Evolutionary conservation across 768 basidiomycete species (phyloP), one percentile per base, ranked within the genome.

Genomic region (Lactarius psammicola): DNA sequence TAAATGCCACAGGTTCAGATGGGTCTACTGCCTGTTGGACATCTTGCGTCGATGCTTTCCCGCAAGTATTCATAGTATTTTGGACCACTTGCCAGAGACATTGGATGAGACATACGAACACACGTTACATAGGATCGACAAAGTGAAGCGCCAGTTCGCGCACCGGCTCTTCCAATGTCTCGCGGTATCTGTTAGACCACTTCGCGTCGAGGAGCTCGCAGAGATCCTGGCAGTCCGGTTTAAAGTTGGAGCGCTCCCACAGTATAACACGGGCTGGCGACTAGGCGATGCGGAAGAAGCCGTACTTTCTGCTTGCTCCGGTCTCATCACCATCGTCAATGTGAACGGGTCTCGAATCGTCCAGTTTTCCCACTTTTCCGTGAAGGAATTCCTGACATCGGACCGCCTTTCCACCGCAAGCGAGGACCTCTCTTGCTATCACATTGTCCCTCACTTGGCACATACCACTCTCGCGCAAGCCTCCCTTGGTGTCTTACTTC

Each of bases 21-120:
- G 38, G 49, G 64, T 60, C 0, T 28, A 40, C 10, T 65, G 64
- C 40, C 59, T 55, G 13, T 17, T 65, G 4, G 59, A 65, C 3
- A 34, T n/a, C n/a, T 38, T 65, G 17, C 64, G 64, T 7, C 53
- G 53, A 0, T 31, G 7, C 15, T 54, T 60, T 18, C 59, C 64
- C 0, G 33, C 51, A 6, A 60, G 58, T 56, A 60, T 65, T 9
- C 59, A 36, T n/a, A 26, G 3, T 15, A 15, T 18, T 18, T 13
- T 65, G 20, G 23, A 55, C 17, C 31, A 51, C 3, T 11, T 65
- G 30, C 64, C 64, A 0, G 5, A 20, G 20, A 60, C 20, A 0
- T 40, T 65, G 59, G 64, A 65, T 2, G 34, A 54, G 20, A 61
- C 64, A 1, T 65, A 65, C 10, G 53, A n/a, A 3, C 64, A 18